Percentiles rank a stretch among this genome's conserved stretches.
Evolutionary conservation across 371 early-diverging fungal genomes (phyloP).

Genomic region (Mucor velutinosus): DNA sequence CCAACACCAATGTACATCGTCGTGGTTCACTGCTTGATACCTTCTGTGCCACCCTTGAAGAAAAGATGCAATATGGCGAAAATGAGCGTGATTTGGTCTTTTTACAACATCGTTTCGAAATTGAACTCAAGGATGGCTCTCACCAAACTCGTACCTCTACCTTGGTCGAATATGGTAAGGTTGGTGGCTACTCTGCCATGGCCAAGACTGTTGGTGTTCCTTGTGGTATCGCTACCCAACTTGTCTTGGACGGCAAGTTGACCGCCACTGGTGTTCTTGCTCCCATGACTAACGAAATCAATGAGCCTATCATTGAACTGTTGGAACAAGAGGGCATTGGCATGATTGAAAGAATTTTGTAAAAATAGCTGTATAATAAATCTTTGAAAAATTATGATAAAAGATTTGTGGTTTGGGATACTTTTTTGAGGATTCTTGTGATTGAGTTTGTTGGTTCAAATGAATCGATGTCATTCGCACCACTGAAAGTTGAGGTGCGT

Average conservation of each 20-base stretch:
- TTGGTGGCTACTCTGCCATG: slow-evolving; percentile 93
- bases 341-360: slow-evolving; percentile 82
- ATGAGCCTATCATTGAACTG: slow-evolving; percentile 85
- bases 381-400: not conserved
- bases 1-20: slow-evolving; percentile 57
- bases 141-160: slow-evolving; percentile 90
- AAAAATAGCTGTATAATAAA: slow-evolving; percentile 28
- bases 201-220: slow-evolving; percentile 98
- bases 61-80: slow-evolving; percentile 88
- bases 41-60: slow-evolving; percentile 93
- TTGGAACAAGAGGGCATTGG: slow-evolving; percentile 88
- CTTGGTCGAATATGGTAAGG: slow-evolving; percentile 90
- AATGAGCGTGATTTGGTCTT: slow-evolving; percentile 97
- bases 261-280: slow-evolving; percentile 85
- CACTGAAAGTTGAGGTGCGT: too few relatives aligned
- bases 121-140: slow-evolving; percentile 79
- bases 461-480: too few relatives aligned
- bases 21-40: slow-evolving; percentile 91
- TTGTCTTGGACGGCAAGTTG: slow-evolving; percentile 85
- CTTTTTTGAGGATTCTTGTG: too few relatives aligned
- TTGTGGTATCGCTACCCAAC: slow-evolving; percentile 93
- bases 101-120: slow-evolving; percentile 95
- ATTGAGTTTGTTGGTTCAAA: too few relatives aligned
- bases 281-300: slow-evolving; percentile 90
- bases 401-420: too few relatives aligned